Evolutionary conservation across 345 rosid genomes (phyloP).

Genomic region (Eucalyptus fibrosa): DNA sequence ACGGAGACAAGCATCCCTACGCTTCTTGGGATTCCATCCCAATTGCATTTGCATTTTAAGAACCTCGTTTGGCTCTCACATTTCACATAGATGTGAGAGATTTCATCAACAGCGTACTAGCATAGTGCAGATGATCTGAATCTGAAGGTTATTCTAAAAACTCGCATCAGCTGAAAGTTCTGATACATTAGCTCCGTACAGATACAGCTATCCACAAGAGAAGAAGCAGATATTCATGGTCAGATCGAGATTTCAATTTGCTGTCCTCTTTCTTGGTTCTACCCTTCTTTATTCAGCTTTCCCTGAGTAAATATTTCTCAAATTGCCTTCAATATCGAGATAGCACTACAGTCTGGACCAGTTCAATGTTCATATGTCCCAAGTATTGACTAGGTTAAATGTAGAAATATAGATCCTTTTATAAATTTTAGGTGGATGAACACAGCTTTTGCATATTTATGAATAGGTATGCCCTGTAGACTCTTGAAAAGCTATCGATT

Average conservation of each 20-base stretch:
- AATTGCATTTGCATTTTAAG: background rate
- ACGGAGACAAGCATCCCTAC: background rate
- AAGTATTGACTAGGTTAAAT: background rate
- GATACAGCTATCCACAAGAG: background rate
- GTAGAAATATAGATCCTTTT: background rate
- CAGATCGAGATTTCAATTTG: background rate
- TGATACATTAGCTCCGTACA: background rate
- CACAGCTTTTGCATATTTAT: background rate
- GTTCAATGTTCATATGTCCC: background rate
- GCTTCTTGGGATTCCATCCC: slow-evolving; percentile 11
- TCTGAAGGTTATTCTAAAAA: background rate
- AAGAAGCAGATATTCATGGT: background rate
- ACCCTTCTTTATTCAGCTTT: background rate
- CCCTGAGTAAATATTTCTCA: background rate
- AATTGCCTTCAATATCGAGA: background rate
- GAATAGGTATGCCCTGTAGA: background rate
- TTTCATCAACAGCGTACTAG: background rate
- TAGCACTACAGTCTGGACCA: background rate
- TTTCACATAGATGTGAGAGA: background rate
- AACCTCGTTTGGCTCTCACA: background rate
- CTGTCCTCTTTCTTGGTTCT: background rate
- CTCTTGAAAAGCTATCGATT: background rate
- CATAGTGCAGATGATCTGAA: background rate
- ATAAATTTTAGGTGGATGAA: background rate
- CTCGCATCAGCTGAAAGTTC: background rate